Evolutionary conservation across 2,329 filamentous ascomycete genomes (phyloP), one percentile per base, ranked within the genome.

Genomic region (Arachnomyces sp.): DNA sequence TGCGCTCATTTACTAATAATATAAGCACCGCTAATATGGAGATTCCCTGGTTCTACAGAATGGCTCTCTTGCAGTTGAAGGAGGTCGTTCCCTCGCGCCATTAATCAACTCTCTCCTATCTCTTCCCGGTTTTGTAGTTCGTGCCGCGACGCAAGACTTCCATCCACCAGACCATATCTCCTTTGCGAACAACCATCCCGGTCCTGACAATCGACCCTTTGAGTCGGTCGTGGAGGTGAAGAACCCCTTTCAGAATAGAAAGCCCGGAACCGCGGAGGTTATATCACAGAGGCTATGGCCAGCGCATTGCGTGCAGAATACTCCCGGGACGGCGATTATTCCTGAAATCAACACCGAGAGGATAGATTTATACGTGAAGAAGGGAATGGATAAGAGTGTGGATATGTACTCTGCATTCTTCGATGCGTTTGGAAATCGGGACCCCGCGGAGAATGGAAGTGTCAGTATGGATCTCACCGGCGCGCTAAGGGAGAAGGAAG

Each of bases 401-500:
- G 92, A 98, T 64, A 95, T 95, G 84, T 96, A 95, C 65, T 90
- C 84, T 46, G 88, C 83, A 1, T 96, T 98, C 54, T 82, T 82
- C 45, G 85, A 89, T 56, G 84, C 86, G 0, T 90, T 95, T 52
- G 63, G 63, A 30, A 71, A 72, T 40, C 44, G 52, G 36, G 61
- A 65, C 46, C 54, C 58, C 38, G 50, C 51, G 11, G 51, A 54
- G 36, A 55, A 54, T 12, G 49, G 50, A 21, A 46, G 47, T 25
- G 67, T 65, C 30, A 62, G 65, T 53, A 81, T 76, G 53, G 80
- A 80, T 11, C 67, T 96, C 17, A 74, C 72, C 1, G 65, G 56
- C 1, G 55, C 69, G 35, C 60, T 98, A 50, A 71, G 61, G 38
- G 69, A 68, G 2, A 67, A 67, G 12, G 68, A 65, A 1, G 68